phyloP scores from a whole-genome alignment of 306 rosid species.

The Quercus wislizeni region DNA sequence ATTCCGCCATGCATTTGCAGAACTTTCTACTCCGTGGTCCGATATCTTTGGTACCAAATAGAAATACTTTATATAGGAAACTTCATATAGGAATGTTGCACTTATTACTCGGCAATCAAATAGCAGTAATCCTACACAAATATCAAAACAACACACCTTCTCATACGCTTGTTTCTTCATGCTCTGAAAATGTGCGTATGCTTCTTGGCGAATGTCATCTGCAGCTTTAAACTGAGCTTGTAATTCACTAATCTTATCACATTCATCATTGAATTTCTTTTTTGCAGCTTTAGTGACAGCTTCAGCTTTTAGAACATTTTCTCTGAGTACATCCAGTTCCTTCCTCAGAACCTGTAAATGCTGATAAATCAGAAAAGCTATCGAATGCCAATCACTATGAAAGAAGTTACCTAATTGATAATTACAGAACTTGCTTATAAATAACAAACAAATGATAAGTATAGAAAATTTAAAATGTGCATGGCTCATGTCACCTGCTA shows the following conservation, averaged over 20 bases:
- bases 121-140: not conserved
- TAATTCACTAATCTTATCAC: slow-evolving; percentile 35
- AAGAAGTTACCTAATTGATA: not conserved
- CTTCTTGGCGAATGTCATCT: slow-evolving; percentile 72
- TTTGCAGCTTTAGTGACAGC: slow-evolving; percentile 50
- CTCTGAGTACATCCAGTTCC: slow-evolving; percentile 62
- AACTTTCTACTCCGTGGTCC: not conserved
- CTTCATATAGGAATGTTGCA: not conserved
- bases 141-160: slow-evolving; percentile 47
- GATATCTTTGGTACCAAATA: not conserved
- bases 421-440: not conserved
- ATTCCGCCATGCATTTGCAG: not conserved
- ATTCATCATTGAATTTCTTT: slow-evolving; percentile 50
- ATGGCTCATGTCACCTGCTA: not conserved
- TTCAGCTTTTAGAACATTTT: slow-evolving; percentile 58
- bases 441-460: not conserved
- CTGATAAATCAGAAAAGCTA: slow-evolving; percentile 22
- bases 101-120: not conserved
- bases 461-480: not conserved
- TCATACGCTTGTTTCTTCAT: slow-evolving; percentile 56
- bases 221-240: slow-evolving; percentile 52
- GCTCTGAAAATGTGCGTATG: slow-evolving; percentile 55
- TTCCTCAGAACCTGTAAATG: slow-evolving; percentile 47
- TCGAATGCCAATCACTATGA: not conserved
- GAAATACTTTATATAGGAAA: not conserved